Evolutionary conservation across 1,284 basidiomycete genomes (phyloP).

Genomic region (Phlebopus sp.): DNA sequence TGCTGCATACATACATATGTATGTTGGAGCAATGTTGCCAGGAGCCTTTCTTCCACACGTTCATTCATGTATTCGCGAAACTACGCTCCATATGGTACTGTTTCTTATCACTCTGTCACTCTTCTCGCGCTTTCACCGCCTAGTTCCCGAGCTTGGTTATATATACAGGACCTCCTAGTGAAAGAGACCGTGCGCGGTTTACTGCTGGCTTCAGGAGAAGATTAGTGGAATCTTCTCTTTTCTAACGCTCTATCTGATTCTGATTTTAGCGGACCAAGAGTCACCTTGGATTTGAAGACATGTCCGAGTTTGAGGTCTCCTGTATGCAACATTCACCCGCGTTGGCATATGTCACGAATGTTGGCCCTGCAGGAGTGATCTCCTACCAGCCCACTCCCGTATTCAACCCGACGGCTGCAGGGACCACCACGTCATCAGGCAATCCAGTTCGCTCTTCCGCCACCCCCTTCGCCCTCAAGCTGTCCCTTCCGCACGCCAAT

Average conservation of each 20-base stretch:
- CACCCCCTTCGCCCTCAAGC: not conserved
- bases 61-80: no score
- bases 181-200: no score
- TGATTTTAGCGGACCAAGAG: no score
- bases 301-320: slow-evolving; percentile 1
- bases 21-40: not conserved
- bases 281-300: not conserved
- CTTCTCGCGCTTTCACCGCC: no score
- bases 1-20: not conserved
- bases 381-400: not conserved
- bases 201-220: no score
- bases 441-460: not conserved
- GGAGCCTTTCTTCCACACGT: not conserved
- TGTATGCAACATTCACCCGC: not conserved
- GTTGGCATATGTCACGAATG: not conserved
- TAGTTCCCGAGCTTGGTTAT: no score
- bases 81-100: no score
- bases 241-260: no score
- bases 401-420: not conserved
- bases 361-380: slow-evolving; percentile 1
- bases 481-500: not conserved
- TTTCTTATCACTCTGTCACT: no score
- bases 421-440: not conserved
- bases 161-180: no score
- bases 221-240: no score